phyloP scores from a whole-genome alignment of 176 grass and related monocot genomes.

The Chrysopogon serrulatus region DNA sequence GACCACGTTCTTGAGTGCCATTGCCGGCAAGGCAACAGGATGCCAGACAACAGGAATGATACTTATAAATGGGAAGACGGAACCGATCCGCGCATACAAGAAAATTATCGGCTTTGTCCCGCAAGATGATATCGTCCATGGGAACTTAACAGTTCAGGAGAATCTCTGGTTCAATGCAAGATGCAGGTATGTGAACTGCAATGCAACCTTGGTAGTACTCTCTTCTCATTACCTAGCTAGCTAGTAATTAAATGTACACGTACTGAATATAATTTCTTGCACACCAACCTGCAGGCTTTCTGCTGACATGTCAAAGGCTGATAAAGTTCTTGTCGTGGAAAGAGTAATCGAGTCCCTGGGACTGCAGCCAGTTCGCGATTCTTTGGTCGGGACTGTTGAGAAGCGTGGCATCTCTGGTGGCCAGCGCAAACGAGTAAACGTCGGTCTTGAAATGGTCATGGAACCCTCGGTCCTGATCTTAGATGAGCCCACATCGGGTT shows the following conservation, averaged over 20 bases:
- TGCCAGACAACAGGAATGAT: constrained; percentile 53
- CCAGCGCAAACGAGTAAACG: constrained; percentile 90
- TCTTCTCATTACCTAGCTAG: neutral
- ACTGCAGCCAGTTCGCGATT: constrained; percentile 75
- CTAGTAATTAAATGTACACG: neutral
- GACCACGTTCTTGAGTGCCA: constrained; percentile 83
- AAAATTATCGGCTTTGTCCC: constrained; percentile 96
- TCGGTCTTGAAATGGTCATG: constrained; percentile 96
- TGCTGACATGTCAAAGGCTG: constrained; percentile 74
- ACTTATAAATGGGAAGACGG: constrained; percentile 77
- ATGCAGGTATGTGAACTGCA: constrained; percentile 51
- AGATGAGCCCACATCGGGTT: constrained; percentile 87
- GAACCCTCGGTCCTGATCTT: constrained; percentile 82
- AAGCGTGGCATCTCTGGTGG: constrained; percentile 90
- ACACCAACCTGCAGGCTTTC: constrained; percentile 49
- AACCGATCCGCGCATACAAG: constrained; percentile 83
- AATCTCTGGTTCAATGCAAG: constrained; percentile 94
- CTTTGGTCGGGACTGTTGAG: constrained; percentile 87
- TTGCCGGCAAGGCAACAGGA: constrained; percentile 84
- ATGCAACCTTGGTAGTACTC: neutral
- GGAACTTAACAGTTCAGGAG: constrained; percentile 91
- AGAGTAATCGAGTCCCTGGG: constrained; percentile 84
- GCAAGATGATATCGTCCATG: constrained; percentile 96
- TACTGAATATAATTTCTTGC: neutral
- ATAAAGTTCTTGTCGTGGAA: constrained; percentile 91